These are phyloP conservation scores for Trichoderma erinaceum DNA, from an alignment of 495 filamentous ascomycete genomes.

Conservation along the genomic window DNA sequence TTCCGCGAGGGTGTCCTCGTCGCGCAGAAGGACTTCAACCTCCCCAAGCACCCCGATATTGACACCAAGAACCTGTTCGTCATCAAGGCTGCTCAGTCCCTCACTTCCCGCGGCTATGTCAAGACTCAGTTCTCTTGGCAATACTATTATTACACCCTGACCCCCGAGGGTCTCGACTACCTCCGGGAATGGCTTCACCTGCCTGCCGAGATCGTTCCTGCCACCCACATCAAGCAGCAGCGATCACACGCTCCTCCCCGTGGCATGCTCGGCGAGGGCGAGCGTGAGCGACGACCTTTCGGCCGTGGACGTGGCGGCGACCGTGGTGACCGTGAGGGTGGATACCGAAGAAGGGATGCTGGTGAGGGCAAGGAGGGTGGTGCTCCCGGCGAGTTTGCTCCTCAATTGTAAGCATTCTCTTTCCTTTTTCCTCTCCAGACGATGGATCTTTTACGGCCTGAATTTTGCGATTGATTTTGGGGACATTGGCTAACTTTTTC, in stretches of 20 bases:
- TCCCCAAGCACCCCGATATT: constrained; percentile 86
- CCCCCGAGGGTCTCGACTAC: constrained; percentile 98
- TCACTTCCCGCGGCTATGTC: constrained; percentile 94
- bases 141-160: constrained; percentile 99
- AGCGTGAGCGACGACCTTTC: constrained; percentile 64
- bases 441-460: constrained; percentile 1
- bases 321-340: constrained; percentile 75
- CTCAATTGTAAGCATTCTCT: constrained; percentile 64
- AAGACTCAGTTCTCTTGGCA: constrained; percentile 99
- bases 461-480: not conserved
- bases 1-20: constrained; percentile 99
- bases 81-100: constrained; percentile 96
- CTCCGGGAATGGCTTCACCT: constrained; percentile 99
- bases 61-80: constrained; percentile 99
- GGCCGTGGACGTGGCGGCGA: constrained; percentile 54
- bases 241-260: constrained; percentile 96
- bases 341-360: constrained; percentile 81
- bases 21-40: constrained; percentile 97
- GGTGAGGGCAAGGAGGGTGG: constrained; percentile 92
- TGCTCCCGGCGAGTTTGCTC: constrained; percentile 90
- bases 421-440: not conserved
- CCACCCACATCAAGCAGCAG: constrained; percentile 99
- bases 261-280: constrained; percentile 95
- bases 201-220: constrained; percentile 97
- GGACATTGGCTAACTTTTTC: constrained; percentile 26